Conservation (phyloP, 2,329 filamentous ascomycete genomes). For the Cryphonectria parasitica region DNA sequence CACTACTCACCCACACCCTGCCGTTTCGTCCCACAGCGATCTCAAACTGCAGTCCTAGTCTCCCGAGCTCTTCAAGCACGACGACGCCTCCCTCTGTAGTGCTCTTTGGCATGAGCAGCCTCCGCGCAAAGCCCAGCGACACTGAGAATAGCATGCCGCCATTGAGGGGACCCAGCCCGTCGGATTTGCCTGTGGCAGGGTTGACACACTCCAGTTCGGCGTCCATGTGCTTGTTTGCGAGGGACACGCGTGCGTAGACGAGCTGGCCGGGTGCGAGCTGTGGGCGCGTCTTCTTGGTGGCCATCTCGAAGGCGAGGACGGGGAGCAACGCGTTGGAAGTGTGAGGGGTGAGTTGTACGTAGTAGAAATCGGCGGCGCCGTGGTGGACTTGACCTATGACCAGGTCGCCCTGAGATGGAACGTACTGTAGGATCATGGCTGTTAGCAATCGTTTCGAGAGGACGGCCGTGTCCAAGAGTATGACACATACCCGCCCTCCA, state of each 20-base stretch:
- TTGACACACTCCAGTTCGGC: constrained; percentile 86
- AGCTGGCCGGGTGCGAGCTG: constrained; percentile 74
- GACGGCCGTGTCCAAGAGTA: constrained; percentile 55
- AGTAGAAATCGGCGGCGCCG: constrained; percentile 75
- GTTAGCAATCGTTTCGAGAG: constrained; percentile 34
- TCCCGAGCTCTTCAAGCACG: constrained; percentile 78
- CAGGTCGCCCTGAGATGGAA: constrained; percentile 78
- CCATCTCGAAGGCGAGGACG: constrained; percentile 89
- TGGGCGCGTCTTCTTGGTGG: constrained; percentile 88
- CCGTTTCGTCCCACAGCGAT: constrained; percentile 93
- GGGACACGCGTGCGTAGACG: constrained; percentile 84
- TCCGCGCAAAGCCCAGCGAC: constrained; percentile 78
- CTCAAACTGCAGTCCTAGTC: constrained; percentile 82
- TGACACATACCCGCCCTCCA: constrained; percentile 64
- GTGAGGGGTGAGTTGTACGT: constrained; percentile 73
- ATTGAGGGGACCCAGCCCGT: constrained; percentile 81
- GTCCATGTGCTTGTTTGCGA: constrained; percentile 81
- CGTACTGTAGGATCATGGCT: constrained; percentile 62
- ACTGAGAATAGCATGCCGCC: constrained; percentile 87
- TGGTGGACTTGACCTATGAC: constrained; percentile 86
- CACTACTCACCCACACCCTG: constrained; percentile 87
- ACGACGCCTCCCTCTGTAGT: constrained; percentile 67
- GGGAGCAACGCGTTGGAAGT: constrained; percentile 71
- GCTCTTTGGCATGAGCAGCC: constrained; percentile 70
- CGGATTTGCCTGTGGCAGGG: constrained; percentile 81